Base-by-base conservation (phyloP, 176 grass and related monocot species). In the Calamus simplicifolius region DNA sequence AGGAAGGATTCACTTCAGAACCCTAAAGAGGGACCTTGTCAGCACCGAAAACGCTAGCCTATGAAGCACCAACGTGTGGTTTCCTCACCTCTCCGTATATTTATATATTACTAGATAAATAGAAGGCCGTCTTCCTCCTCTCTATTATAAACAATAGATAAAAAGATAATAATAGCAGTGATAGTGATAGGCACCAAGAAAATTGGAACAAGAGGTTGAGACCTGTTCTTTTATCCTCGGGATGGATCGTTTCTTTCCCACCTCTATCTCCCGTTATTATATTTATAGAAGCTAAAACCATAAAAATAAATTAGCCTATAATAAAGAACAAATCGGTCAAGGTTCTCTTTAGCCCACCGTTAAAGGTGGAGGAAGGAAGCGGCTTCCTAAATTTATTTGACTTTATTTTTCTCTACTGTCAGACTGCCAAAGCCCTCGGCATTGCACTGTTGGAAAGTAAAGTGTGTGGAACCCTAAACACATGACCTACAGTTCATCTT, bases 31-130 rank as follows among this genome's bases (percentile, higher is more conserved):
- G 49, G 61, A 48, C 16, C 50, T 70, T 48, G 31, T 67, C 58
- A 73, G 67, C 60, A 31, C 65, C 71, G 52, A 55, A 60, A 80
- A 54, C 16, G 64, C 61, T 69, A 38, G 50, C 56, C 48, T 69
- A 38, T 66, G 51, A 54, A 31, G 56, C 16, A 50, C 18, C 61
- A 63, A 49, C 38, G 38, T 50, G 49, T 25, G 65, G 28, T 68
- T 43, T 56, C 51, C 65, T 56, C 27, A 21, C 4, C 23, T 51
- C 18, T 25, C 16, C 17, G 35, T 68, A 55, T 8, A 2, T 2
- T 43, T 68, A 56, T 25, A 14, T 7, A 23, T 63, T 21, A 21
- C 18, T 49, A 21, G 4, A 15, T 25, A 15, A 57, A 14, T 25
- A 17, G 4, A 5, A 28, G 4, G 25, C 10, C 8, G 6, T 48